Evolutionary conservation across 2,329 filamentous ascomycete species (phyloP), one percentile per base, ranked within the genome.

Genomic region (Furcasterigmium furcatum): DNA sequence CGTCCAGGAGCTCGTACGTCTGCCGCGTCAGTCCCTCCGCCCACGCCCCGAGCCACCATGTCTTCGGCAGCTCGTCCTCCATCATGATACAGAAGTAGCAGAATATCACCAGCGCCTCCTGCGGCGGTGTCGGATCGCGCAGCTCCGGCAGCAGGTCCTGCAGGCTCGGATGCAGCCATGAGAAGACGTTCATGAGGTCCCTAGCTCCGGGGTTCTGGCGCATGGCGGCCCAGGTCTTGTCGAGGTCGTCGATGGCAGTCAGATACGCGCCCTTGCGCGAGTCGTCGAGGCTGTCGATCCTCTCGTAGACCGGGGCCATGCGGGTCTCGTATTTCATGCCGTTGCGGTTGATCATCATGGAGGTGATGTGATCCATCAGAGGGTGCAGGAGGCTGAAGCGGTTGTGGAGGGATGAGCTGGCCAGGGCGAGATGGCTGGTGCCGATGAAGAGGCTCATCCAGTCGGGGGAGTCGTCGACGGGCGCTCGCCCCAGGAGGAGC

Each of bases 361-460:
- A 13, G 12, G 14, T 40, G 27, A 32, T 32, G 27, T 42, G 21
- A 9, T 22, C 16, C 9, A 42, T 13, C 9, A 34, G 10, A 4
- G 40, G 40, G 24, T 5, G 21, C 18, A 42, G 18, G 9, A 32
- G 25, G 21, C 40, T 34, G 18, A 8, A 21, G 19, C 18, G 27
- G 19, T 42, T 18, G 10, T 42, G 16, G 19, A 34, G 9, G 4
- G 20, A 16, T 12, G 19, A 9, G 5, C 27, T 30, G 6, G 30
- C 4, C 14, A 9, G 19, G 4, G 40, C 40, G 13, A 42, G 30
- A 10, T 42, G 40, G 13, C 16, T 32, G n/a, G 30, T 22, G 5
- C 40, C 40, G 13, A 42, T 19, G 19, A 42, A 42, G 5, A 42
- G n/a, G 14, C 27, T 30, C 12, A 42, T 30, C 40, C 40, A 42